Evolutionary conservation across 805 yeast species (phyloP), one percentile per base, ranked within the genome.

Genomic region (Ogataea degrootiae): DNA sequence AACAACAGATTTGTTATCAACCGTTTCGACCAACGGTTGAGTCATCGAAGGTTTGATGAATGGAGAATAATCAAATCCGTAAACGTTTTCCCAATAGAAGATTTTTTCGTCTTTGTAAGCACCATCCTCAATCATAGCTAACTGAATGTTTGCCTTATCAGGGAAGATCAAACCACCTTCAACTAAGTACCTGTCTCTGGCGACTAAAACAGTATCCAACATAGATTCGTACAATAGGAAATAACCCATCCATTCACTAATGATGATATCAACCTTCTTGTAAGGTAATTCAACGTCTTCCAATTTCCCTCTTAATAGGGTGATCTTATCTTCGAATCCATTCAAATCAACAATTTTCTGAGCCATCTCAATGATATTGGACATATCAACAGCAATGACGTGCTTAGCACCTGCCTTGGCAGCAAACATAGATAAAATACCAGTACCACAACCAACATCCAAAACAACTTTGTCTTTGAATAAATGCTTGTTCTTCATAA

Each of bases 171-270:
- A 75, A 14, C 99, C 99, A 43, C 87, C 96, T 60, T 77, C 75
- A 38, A 73, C 82, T 48, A 87, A 73, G 68, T 90, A 95, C 65
- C 77, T 82, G 70, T 94, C 99, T 70, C 99, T 81, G 34, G 99
- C 99, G 58, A 80, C 80, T 56, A 94, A 73, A 26, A 94, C 99
- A 26, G 98, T 89, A 69, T 94, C 98, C 66, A 94, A 77, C 99
- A 94, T 94, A 51, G 96, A 87, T 75, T 94, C 99, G 66, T 92
- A 94, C 47, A 95, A 75, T 57, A 95, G 70, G 62, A 94, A 94
- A 69, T 94, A 94, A 16, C 99, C 99, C 99, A 94, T 94, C 99
- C 99, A 94, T 69, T 94, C 99, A 54, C 94, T 83, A 51, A 94
- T 83, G 56, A 94, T 94, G 58, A 94, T 92, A 66, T 94, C 99